Evolutionary conservation across 305 asterid genomes (phyloP).

Genomic region (Andrographis paniculata): DNA sequence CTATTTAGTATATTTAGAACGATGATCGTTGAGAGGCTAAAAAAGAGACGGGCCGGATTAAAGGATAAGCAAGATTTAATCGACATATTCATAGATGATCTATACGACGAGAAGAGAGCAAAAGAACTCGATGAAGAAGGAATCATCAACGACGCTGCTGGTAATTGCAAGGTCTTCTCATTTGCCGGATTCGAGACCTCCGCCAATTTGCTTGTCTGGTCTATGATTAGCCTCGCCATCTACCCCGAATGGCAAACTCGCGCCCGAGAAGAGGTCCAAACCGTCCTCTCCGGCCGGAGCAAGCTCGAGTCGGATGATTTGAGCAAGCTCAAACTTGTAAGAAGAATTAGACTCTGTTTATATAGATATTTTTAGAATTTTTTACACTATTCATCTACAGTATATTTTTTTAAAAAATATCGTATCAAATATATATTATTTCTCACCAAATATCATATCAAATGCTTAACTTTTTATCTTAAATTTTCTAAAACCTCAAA

Average conservation of each 20-base stretch:
- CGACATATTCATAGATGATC: slow-evolving; percentile 29
- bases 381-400: too few relatives aligned
- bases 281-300: slow-evolving; percentile 12
- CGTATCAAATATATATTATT: too few relatives aligned
- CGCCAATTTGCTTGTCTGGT: slow-evolving; percentile 26
- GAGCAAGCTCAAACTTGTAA: slow-evolving; percentile 30
- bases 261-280: slow-evolving; percentile 24
- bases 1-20: slow-evolving; percentile 16
- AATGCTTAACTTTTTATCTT: too few relatives aligned
- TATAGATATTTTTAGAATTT: too few relatives aligned
- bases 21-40: slow-evolving; percentile 26
- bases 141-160: slow-evolving; percentile 23
- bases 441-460: neutral
- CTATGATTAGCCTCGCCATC: slow-evolving; percentile 21
- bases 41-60: slow-evolving; percentile 28
- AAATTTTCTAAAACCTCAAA: too few relatives aligned
- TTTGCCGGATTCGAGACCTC: slow-evolving; percentile 29
- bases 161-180: slow-evolving; percentile 20
- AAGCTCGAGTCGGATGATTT: slow-evolving; percentile 21
- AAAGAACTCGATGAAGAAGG: slow-evolving; percentile 18
- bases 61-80: slow-evolving; percentile 25
- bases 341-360: too few relatives aligned
- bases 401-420: too few relatives aligned
- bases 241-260: slow-evolving; percentile 25
- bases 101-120: slow-evolving; percentile 19